phyloP scores from a whole-genome alignment of 495 filamentous ascomycete genomes.

The Neurospora pannonica region DNA sequence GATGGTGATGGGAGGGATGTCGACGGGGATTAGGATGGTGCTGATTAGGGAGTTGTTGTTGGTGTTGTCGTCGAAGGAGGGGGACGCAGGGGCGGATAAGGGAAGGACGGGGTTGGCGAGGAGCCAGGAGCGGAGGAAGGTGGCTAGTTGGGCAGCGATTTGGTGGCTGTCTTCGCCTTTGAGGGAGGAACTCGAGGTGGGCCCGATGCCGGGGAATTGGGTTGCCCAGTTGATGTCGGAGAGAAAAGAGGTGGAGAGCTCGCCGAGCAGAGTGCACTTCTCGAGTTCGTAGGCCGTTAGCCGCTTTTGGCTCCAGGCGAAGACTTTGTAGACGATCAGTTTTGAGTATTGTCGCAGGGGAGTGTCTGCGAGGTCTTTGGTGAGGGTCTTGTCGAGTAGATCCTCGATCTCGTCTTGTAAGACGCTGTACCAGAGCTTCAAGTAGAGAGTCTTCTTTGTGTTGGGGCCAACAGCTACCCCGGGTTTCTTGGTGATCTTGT shows the following conservation, averaged over 20 bases:
- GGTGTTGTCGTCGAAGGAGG: neutral
- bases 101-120: constrained; percentile 23
- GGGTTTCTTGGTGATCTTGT: constrained; percentile 55
- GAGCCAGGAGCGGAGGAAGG: constrained; percentile 33
- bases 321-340: constrained; percentile 38
- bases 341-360: constrained; percentile 35
- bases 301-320: constrained; percentile 40
- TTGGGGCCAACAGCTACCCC: constrained; percentile 24
- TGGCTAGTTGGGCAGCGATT: constrained; percentile 18
- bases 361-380: constrained; percentile 28
- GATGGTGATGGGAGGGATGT: constrained; percentile 76
- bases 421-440: constrained; percentile 70
- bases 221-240: constrained; percentile 28
- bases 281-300: constrained; percentile 54
- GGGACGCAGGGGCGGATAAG: constrained; percentile 9
- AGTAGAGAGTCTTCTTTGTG: constrained; percentile 45
- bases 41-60: constrained; percentile 15
- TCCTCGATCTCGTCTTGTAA: constrained; percentile 60
- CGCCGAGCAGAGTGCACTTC: constrained; percentile 41
- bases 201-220: constrained; percentile 35
- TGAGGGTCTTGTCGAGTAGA: constrained; percentile 31
- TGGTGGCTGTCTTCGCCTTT: constrained; percentile 4
- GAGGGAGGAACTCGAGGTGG: constrained; percentile 4
- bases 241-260: constrained; percentile 34
- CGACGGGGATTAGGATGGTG: constrained; percentile 63